These are phyloP conservation scores for Kalanchoe fedtschenkoi DNA, from an alignment of 164 flowering plant species.

Conservation along the genomic window DNA sequence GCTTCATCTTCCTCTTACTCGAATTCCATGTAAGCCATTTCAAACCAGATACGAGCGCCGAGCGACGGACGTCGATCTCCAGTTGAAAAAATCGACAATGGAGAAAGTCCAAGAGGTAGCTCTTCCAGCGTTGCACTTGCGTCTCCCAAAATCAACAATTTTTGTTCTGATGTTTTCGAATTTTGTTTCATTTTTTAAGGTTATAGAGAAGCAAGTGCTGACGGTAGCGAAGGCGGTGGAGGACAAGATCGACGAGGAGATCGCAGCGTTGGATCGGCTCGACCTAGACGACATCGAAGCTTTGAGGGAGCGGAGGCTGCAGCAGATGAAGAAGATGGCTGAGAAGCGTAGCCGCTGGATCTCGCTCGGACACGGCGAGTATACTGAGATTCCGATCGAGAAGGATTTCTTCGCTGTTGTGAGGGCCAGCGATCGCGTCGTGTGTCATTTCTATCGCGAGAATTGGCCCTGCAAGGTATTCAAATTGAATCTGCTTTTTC, in stretches of 20 bases:
- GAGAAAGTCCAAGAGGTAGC: conserved; percentile 5
- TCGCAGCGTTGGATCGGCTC: conserved; percentile 64
- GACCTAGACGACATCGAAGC: conserved; percentile 81
- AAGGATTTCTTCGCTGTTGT: conserved; percentile 84
- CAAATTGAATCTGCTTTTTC: neutral
- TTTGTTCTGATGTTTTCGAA: neutral
- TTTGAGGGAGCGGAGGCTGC: conserved; percentile 70
- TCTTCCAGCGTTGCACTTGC: too few relatives aligned
- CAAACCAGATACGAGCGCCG: too few relatives aligned
- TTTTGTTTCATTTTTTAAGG: conserved; percentile 24
- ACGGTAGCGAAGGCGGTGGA: conserved; percentile 90
- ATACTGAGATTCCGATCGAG: conserved; percentile 71
- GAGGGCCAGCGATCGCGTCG: conserved; percentile 93
- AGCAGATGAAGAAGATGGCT: conserved; percentile 95
- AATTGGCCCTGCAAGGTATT: conserved; percentile 98
- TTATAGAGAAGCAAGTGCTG: conserved; percentile 74
- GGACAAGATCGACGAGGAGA: conserved; percentile 87
- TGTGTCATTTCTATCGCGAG: conserved; percentile 96
- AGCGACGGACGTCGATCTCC: too few relatives aligned
- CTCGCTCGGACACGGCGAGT: conserved; percentile 90
- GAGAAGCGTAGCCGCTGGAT: conserved; percentile 91
- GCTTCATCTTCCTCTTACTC: too few relatives aligned
- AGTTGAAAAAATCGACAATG: neutral
- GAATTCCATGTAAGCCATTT: too few relatives aligned
- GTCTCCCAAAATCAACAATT: neutral